Conservation (phyloP, 176 grass and related monocot genomes). For the Secale cereale region DNA sequence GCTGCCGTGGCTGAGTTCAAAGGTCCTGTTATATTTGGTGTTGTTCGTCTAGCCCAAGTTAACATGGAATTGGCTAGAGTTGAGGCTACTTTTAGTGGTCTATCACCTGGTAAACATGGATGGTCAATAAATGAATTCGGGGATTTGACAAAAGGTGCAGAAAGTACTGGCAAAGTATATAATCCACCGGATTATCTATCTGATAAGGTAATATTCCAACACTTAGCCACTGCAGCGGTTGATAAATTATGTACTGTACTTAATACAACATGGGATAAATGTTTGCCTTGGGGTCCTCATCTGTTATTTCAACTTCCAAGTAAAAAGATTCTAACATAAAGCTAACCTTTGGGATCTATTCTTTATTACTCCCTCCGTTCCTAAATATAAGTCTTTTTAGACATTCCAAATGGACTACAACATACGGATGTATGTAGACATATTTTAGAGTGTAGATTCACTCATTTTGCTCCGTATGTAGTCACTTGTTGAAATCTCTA, state of each 20-base stretch:
- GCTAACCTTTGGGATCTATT: background rate
- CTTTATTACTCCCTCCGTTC: too few relatives aligned
- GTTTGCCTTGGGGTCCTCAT: background rate
- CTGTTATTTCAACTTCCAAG: background rate
- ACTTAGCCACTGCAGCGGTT: background rate
- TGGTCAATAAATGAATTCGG: slow-evolving; percentile 98
- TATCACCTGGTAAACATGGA: slow-evolving; percentile 87
- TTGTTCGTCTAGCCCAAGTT: slow-evolving; percentile 89
- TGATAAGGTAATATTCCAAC: slow-evolving; percentile 49
- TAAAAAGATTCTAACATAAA: background rate
- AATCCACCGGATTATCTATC: slow-evolving; percentile 47
- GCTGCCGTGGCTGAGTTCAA: slow-evolving; percentile 95
- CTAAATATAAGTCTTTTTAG: too few relatives aligned
- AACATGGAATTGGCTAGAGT: slow-evolving; percentile 88
- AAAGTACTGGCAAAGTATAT: slow-evolving; percentile 82
- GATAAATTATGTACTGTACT: background rate
- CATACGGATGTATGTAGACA: too few relatives aligned
- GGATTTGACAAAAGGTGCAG: slow-evolving; percentile 82
- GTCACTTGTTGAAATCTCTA: too few relatives aligned
- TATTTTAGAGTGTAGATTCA: too few relatives aligned
- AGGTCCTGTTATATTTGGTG: slow-evolving; percentile 77
- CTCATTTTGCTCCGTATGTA: too few relatives aligned
- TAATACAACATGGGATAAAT: background rate
- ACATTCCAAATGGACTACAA: too few relatives aligned
- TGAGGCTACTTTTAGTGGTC: slow-evolving; percentile 89